These are phyloP conservation scores for Phylloporus scabripes DNA, from an alignment of 768 basidiomycete genomes.

Conservation along the genomic window DNA sequence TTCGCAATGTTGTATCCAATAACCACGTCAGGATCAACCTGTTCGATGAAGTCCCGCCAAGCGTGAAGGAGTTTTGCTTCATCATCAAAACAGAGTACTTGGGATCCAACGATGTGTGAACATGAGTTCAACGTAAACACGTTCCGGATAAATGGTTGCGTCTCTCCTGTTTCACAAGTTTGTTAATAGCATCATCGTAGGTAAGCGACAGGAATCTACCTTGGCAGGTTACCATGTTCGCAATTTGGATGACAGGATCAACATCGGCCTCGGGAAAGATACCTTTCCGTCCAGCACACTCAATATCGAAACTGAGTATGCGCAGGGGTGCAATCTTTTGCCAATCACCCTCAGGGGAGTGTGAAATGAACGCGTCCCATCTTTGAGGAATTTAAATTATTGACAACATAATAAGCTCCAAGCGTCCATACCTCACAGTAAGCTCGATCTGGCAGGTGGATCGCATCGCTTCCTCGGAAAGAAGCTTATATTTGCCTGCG, in stretches of 20 bases:
- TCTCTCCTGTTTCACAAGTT: conserved; percentile 59
- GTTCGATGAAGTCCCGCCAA: conserved; percentile 89
- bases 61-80: conserved; percentile 67
- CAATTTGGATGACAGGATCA: conserved; percentile 98
- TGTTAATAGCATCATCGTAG: conserved; percentile 1
- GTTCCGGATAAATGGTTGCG: conserved; percentile 91
- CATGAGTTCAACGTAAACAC: conserved; percentile 95
- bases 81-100: conserved; percentile 78
- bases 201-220: conserved; percentile 41
- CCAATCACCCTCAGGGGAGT: conserved; percentile 90
- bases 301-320: conserved; percentile 97
- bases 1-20: conserved; percentile 93
- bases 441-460: conserved; percentile 92
- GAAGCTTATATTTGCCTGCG: conserved; percentile 69
- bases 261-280: conserved; percentile 88
- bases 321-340: conserved; percentile 88
- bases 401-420: background rate
- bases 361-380: conserved; percentile 82
- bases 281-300: conserved; percentile 96
- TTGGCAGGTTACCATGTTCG: conserved; percentile 98
- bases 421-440: conserved; percentile 52
- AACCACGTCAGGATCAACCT: conserved; percentile 91
- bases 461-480: conserved; percentile 50
- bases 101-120: conserved; percentile 94
- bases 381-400: conserved; percentile 35